These are phyloP conservation scores for Dryas integrifolia DNA, from an alignment of 331 rosid species.

Conservation along the genomic window DNA sequence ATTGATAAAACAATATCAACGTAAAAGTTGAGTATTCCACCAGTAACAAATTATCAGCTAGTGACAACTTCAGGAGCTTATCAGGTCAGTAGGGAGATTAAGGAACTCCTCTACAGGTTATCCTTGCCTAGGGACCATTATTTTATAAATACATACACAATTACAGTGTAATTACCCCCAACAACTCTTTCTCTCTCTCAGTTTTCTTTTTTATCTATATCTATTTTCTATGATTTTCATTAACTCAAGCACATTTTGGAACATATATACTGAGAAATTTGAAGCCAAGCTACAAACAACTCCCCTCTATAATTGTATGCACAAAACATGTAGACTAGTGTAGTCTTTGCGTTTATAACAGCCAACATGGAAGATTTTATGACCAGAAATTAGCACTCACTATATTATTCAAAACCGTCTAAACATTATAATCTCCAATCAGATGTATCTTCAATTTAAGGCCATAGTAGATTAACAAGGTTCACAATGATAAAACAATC, in stretches of 20 bases:
- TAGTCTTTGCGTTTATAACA: neutral
- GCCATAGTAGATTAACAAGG: neutral
- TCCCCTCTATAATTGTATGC: neutral
- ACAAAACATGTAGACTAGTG: neutral
- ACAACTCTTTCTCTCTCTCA: no score
- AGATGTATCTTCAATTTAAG: neutral
- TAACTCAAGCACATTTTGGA: no score
- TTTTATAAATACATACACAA: no score
- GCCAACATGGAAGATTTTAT: neutral
- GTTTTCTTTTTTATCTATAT: no score
- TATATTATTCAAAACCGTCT: neutral
- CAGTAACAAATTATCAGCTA: neutral
- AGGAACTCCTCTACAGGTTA: no score
- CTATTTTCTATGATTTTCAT: no score
- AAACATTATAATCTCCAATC: neutral
- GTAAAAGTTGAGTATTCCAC: neutral
- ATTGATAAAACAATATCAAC: constrained; percentile 10
- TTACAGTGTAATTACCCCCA: no score
- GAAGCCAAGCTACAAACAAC: neutral
- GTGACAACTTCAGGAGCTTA: no score
- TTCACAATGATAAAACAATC: neutral
- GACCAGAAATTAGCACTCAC: neutral
- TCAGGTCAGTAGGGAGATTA: no score
- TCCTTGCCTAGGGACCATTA: no score
- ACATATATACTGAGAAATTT: neutral